Conservation (phyloP, 257 asterid species). For the Primulina tabacum region DNA sequence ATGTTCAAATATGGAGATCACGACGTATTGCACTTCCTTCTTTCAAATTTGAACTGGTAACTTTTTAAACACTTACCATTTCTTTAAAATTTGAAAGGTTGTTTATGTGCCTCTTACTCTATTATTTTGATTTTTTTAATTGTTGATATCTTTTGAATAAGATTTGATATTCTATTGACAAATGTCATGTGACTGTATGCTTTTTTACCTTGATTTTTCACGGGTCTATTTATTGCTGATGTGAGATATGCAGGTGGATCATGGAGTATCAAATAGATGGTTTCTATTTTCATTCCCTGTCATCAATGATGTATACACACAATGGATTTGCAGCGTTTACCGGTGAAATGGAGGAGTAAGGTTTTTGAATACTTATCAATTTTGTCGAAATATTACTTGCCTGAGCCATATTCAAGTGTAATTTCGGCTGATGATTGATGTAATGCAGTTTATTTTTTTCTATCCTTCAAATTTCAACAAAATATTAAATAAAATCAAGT, state of each 20-base stretch:
- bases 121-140: constrained; percentile 12
- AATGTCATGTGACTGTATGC: neutral
- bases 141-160: neutral
- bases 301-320: constrained; percentile 97
- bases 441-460: neutral
- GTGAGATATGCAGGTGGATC: constrained; percentile 77
- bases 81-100: constrained; percentile 22
- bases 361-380: constrained; percentile 24
- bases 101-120: constrained; percentile 20
- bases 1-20: constrained; percentile 93
- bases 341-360: constrained; percentile 96
- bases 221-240: constrained; percentile 25
- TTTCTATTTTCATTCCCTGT: constrained; percentile 85
- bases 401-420: neutral
- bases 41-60: constrained; percentile 95
- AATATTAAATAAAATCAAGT: neutral
- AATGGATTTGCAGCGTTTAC: constrained; percentile 92
- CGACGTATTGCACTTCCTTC: constrained; percentile 95
- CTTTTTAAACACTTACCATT: constrained; percentile 16
- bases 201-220: constrained; percentile 20
- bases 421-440: constrained; percentile 22
- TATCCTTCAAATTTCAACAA: neutral
- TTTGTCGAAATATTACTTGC: constrained; percentile 8
- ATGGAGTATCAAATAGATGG: constrained; percentile 95
- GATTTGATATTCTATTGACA: neutral